Base-by-base conservation (phyloP, 257 asterid genomes). In the Capsicum chinense region DNA sequence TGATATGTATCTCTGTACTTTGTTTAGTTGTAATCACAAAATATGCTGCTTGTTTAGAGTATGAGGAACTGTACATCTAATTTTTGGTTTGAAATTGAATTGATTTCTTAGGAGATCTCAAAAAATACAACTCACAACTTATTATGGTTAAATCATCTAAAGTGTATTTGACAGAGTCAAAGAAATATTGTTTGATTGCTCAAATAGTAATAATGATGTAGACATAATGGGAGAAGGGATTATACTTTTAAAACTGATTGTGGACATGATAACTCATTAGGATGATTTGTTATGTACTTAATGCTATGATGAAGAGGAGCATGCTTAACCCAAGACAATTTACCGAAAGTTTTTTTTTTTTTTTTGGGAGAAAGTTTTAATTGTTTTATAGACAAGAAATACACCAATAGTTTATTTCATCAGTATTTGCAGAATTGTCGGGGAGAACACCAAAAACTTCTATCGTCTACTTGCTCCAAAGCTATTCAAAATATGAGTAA, bases 11-110 rank as follows among this genome's bases (percentile, higher is more conserved):
- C 12, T 48, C 42, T 73, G 19, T 48, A 12, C 12, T 33, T 48
- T 48, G 58, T 73, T 19, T 47, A 73, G 59, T 73, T 73, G 80
- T 48, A 73, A 73, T 52, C 59, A 48, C 42, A 48, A 48, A 48
- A 73, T 73, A 48, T 73, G 80, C 17, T n/a, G 80, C n/a, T 15
- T 48, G 58, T 73, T 19, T 10, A 42, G 59, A 50, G 39, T 19
- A 73, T 6, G 80, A 11, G 80, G 80, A 73, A n/a, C 39, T 47
- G 37, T 14, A 5, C 58, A 73, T 47, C 80, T 73, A 47, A n/a
- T 19, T 73, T 21, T 73, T 21, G 42, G 80, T 47, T n/a, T 73
- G 9, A 52, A 48, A n/a, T 73, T 74, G 47, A 44, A 74, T 74
- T 14, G 47, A 74, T 21, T 74, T 14, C 62, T 50, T 74, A 19